Base-by-base conservation (phyloP, 1,139 yeast species). In the Suhomyces maxii region DNA sequence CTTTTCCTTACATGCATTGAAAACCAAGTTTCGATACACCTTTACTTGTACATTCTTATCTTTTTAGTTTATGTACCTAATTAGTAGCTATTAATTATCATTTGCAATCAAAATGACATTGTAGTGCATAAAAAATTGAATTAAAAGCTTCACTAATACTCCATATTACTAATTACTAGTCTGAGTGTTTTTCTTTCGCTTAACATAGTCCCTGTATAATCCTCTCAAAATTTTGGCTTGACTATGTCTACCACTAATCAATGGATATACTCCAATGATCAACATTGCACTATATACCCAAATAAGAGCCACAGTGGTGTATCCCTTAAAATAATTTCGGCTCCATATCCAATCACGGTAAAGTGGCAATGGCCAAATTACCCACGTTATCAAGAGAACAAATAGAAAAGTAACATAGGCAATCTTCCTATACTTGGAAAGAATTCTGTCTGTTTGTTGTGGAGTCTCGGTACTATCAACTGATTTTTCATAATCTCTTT, bases 281-380 rank as follows among this genome's bases (percentile, higher is more conserved):
- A 68, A 37, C 14, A 68, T 53, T 0, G 72, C 59, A 4, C 56
- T 42, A 48, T 70, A 72, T 10, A 70, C 53, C 77, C 77, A 71
- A 34, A 74, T 61, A 37, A 74, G 56, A 3, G 69, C 67, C 32
- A 72, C 71, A 0, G 66, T 63, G 7, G 67, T 63, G 63, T 71
- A 74, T 10, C 79, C 79, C 44, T 67, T 67, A 53, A 72, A 75
- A 52, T 69, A 75, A 38, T 68, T 55, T 41, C 59, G 58, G 37
- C 66, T 59, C 61, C 71, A 75, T n/a, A 73, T 63, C 61, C 70
- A 75, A 47, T 71, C 66, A 44, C 79, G 65, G 48, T 73, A 75
- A 56, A 74, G 62, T 9, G 79, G 78, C 57, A 74, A 61, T 39
- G 80, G 79, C 78, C 78, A 74, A 9, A 75, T 40, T 9, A 73